Evolutionary conservation across 139 green algal species (phyloP), one percentile per base, ranked within the genome.

Genomic region (Pleodorina starrii): DNA sequence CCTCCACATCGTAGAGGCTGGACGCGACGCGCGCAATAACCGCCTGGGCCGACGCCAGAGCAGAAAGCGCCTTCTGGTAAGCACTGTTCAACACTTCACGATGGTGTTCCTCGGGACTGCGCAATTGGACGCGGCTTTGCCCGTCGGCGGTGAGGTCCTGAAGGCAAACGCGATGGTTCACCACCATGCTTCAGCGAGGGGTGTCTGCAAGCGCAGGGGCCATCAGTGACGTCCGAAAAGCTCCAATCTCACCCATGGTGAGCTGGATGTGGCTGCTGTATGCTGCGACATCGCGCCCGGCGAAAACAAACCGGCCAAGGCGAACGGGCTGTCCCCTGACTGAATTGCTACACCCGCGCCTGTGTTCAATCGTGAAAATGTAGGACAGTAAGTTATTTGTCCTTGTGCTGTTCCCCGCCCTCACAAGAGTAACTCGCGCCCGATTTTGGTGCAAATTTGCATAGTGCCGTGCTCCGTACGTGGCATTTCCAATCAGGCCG

Each of bases 171-270:
- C 5, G 12, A 57, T 57, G 48, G 48, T 57, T 57, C 12, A 57
- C 48, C 48, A 57, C n/a, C n/a, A n/a, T 21, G 12, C 12, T 10
- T 57, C 48, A 57, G 48, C 11, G 12, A 57, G 29, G 5, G 57
- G 57, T 11, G 57, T 11, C 5, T 68, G 57, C 57, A 68, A 68
- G 57, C 29, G 57, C 57, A 68, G n/a, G n/a, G n/a, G n/a, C n/a
- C n/a, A n/a, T 17, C 19, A 57, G 11, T 57, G 48, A 10, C 48
- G 11, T 68, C 29, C 12, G 12, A 68, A 57, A 12, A 57, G 48
- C 48, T 68, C 57, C 19, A 76, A 12, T 48, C 72, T 80, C 35
- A 80, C 72, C 72, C 72, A 80, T 57, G 72, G 27, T 4, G 38
- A 42, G 11, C 42, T 35, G 35, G 23, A 36, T 80, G 72, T 1